phyloP scores from a whole-genome alignment of 2,329 filamentous ascomycete species.

The Aspergillus melleus region DNA sequence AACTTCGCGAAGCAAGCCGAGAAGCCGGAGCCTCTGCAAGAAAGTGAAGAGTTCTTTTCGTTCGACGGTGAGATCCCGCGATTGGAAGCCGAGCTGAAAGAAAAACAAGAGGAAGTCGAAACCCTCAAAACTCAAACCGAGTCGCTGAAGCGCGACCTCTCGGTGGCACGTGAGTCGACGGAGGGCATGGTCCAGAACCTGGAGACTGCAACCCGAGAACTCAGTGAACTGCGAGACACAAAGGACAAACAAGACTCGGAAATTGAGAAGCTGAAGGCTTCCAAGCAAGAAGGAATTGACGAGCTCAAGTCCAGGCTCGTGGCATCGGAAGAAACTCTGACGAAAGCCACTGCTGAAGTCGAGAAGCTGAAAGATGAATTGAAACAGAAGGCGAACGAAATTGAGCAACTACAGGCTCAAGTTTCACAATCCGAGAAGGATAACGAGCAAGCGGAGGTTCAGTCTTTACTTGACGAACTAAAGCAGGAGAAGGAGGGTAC shows the following conservation, averaged over 20 bases:
- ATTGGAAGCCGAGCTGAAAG: constrained; percentile 71
- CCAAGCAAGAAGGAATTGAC: constrained; percentile 44
- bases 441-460: constrained; percentile 26
- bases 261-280: constrained; percentile 45
- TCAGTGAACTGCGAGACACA: constrained; percentile 56
- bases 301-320: constrained; percentile 40
- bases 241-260: constrained; percentile 52
- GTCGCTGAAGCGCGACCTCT: constrained; percentile 68
- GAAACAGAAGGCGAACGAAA: constrained; percentile 42
- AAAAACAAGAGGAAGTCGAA: constrained; percentile 69
- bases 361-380: constrained; percentile 39
- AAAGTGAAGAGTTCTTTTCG: constrained; percentile 79
- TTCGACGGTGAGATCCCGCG: constrained; percentile 85
- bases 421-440: constrained; percentile 21
- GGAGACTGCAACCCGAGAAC: constrained; percentile 66
- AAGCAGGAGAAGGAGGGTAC: constrained; percentile 39
- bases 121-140: constrained; percentile 69
- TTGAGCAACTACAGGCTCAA: constrained; percentile 37
- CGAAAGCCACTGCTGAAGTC: constrained; percentile 28
- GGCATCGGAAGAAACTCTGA: constrained; percentile 32
- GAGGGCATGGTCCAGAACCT: constrained; percentile 65
- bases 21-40: constrained; percentile 26
- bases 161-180: constrained; percentile 69
- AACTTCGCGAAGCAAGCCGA: constrained; percentile 6
- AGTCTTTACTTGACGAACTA: constrained; percentile 34